Evolutionary conservation across 2,329 filamentous ascomycete genomes (phyloP).

Genomic region (Hypoxylon sp.): DNA sequence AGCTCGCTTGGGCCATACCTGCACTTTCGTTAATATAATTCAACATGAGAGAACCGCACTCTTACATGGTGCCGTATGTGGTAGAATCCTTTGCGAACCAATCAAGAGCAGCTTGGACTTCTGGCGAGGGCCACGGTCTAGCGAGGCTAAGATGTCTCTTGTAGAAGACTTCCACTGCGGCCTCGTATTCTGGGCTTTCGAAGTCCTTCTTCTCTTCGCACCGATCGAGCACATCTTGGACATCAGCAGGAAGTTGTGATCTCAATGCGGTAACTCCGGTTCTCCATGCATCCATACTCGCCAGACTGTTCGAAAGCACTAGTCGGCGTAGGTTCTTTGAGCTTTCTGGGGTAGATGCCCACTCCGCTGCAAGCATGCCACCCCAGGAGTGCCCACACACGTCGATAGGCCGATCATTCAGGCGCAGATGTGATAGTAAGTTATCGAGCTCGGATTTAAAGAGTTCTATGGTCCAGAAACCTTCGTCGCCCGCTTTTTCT

Average conservation of each 20-base stretch:
- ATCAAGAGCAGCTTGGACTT: conserved; percentile 52
- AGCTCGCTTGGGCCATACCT: conserved; percentile 24
- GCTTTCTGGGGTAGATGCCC: conserved; percentile 54
- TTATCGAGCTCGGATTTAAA: conserved; percentile 67
- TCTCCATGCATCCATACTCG: conserved; percentile 53
- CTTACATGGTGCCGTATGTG: conserved; percentile 55
- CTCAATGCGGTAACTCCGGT: conserved; percentile 35
- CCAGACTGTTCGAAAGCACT: conserved; percentile 52
- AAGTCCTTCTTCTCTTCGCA: conserved; percentile 51
- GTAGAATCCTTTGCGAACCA: conserved; percentile 55
- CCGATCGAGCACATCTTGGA: conserved; percentile 46
- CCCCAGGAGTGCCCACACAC: conserved; percentile 68
- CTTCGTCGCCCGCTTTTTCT: conserved; percentile 60
- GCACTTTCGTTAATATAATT: no score
- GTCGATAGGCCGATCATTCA: conserved; percentile 57
- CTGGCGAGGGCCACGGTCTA: conserved; percentile 53
- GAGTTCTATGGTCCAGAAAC: conserved; percentile 65
- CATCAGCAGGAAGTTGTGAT: conserved; percentile 42
- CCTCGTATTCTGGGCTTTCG: conserved; percentile 52
- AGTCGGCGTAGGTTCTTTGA: conserved; percentile 48
- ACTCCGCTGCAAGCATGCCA: conserved; percentile 64
- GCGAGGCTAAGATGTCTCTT: conserved; percentile 52
- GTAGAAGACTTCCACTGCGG: conserved; percentile 54
- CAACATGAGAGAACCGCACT: background rate
- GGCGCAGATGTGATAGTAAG: conserved; percentile 58